These are phyloP conservation scores for Hypoxylon sp. DNA, from an alignment of 2,329 filamentous ascomycete genomes.

Conservation along the genomic window DNA sequence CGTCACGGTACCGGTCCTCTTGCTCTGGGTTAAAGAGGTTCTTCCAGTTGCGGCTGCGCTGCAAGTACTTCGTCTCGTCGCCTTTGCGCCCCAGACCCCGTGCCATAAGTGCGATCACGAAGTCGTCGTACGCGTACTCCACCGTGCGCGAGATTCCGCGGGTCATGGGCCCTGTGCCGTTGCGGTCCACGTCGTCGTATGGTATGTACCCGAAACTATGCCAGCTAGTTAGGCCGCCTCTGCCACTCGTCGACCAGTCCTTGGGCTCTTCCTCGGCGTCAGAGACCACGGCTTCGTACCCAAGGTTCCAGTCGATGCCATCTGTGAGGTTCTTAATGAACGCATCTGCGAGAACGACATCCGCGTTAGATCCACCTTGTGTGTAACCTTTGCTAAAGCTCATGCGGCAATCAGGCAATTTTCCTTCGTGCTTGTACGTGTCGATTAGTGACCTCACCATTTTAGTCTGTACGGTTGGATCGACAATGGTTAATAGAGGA, in stretches of 20 bases:
- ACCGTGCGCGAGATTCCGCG: slow-evolving; percentile 81
- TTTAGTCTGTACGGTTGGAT: slow-evolving; percentile 75
- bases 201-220: slow-evolving; percentile 80
- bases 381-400: slow-evolving; percentile 81
- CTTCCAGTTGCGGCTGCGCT: slow-evolving; percentile 76
- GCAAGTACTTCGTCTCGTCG: slow-evolving; percentile 73
- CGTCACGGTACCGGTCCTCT: slow-evolving; percentile 52
- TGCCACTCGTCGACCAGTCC: slow-evolving; percentile 78
- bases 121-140: slow-evolving; percentile 87
- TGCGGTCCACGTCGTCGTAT: slow-evolving; percentile 73
- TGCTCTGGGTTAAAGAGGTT: slow-evolving; percentile 72
- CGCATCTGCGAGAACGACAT: slow-evolving; percentile 78
- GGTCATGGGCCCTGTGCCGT: slow-evolving; percentile 75
- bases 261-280: slow-evolving; percentile 78
- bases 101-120: slow-evolving; percentile 75
- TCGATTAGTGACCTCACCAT: slow-evolving; percentile 81
- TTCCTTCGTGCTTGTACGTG: slow-evolving; percentile 74
- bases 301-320: slow-evolving; percentile 77
- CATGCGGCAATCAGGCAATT: slow-evolving; percentile 84
- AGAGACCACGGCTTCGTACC: slow-evolving; percentile 79
- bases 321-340: slow-evolving; percentile 76
- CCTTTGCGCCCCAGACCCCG: slow-evolving; percentile 65
- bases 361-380: slow-evolving; percentile 83
- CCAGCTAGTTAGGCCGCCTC: slow-evolving; percentile 80
- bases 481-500: slow-evolving; percentile 78